A percentile compares a stretch with the other conserved stretches of the same genome.
These are phyloP conservation scores for Russula lepida DNA, from an alignment of 768 basidiomycete species.

Conservation along the genomic window DNA sequence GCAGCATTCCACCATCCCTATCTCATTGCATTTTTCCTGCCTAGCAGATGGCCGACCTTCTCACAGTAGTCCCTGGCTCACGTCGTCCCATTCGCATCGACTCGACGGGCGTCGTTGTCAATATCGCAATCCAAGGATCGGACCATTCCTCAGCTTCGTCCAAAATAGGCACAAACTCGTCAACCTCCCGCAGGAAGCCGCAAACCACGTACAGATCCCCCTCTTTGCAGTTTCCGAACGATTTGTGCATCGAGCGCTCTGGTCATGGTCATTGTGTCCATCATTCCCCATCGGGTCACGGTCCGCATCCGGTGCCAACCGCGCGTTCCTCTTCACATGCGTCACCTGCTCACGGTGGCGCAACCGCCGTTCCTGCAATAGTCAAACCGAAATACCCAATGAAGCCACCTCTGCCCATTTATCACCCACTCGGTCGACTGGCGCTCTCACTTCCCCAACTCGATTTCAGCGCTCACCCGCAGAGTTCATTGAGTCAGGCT, in stretches of 20 bases:
- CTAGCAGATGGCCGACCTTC: constrained; percentile 13
- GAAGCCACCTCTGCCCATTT: constrained; percentile 18
- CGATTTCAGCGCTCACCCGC: constrained; percentile 9
- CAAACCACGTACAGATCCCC: constrained; percentile 20
- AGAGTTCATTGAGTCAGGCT: neutral
- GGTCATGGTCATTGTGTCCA: constrained; percentile 11
- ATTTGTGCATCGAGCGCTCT: constrained; percentile 20
- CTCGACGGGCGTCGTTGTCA: constrained; percentile 16
- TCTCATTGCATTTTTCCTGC: neutral
- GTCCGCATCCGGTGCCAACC: neutral
- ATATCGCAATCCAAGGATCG: constrained; percentile 11
- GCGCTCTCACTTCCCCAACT: constrained; percentile 20
- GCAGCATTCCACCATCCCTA: neutral
- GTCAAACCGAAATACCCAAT: constrained; percentile 12
- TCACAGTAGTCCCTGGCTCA: constrained; percentile 19
- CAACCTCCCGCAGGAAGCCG: constrained; percentile 18
- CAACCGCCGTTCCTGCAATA: neutral
- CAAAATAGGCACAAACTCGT: constrained; percentile 6
- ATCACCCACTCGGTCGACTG: constrained; percentile 20
- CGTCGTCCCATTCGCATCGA: constrained; percentile 20
- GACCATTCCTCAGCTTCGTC: constrained; percentile 11
- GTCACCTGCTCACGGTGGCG: neutral
- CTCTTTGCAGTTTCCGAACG: constrained; percentile 14
- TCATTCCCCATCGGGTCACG: constrained; percentile 6
- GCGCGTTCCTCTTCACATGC: constrained; percentile 8